Conservation (phyloP, 140 eudicot species). For the Oenanthe javanica region DNA sequence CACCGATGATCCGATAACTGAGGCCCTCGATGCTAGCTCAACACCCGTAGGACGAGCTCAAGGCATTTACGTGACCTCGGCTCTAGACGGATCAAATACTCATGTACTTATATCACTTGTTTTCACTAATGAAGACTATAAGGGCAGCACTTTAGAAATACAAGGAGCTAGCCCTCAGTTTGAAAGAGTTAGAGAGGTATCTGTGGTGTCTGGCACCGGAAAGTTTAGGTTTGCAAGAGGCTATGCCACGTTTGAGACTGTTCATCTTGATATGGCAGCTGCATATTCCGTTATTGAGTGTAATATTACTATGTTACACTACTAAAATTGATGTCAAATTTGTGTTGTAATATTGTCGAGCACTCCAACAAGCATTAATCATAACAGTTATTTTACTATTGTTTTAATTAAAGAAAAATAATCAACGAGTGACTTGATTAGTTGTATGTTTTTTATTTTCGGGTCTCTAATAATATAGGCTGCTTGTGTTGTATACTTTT, state of each 20-base stretch:
- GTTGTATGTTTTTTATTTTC: too few species aligned
- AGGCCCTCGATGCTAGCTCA: conserved; percentile 1
- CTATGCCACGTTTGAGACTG: conserved; percentile 12
- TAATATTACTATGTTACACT: conserved; percentile 12
- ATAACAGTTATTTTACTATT: background rate
- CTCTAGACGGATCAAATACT: conserved; percentile 8
- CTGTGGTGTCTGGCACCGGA: conserved; percentile 18
- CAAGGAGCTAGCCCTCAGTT: conserved; percentile 8
- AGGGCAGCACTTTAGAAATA: conserved; percentile 14
- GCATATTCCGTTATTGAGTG: conserved; percentile 4
- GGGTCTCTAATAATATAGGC: too few species aligned
- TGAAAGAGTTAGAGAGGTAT: conserved; percentile 9
- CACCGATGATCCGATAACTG: conserved; percentile 2
- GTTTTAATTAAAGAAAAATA: background rate
- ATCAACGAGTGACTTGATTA: background rate
- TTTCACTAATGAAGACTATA: conserved; percentile 10
- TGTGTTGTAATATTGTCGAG: background rate
- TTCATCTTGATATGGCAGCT: conserved; percentile 8
- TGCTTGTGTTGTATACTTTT: too few species aligned
- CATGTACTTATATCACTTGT: conserved; percentile 6
- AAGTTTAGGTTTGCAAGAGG: conserved; percentile 23
- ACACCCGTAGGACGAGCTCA: conserved; percentile 9
- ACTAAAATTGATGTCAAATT: background rate
- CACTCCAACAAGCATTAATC: background rate
- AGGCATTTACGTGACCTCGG: conserved; percentile 6